Percentiles rank a stretch among this genome's conserved stretches.
Evolutionary conservation across 2,329 filamentous ascomycete species (phyloP).

Genomic region (Fusarium hainanense): DNA sequence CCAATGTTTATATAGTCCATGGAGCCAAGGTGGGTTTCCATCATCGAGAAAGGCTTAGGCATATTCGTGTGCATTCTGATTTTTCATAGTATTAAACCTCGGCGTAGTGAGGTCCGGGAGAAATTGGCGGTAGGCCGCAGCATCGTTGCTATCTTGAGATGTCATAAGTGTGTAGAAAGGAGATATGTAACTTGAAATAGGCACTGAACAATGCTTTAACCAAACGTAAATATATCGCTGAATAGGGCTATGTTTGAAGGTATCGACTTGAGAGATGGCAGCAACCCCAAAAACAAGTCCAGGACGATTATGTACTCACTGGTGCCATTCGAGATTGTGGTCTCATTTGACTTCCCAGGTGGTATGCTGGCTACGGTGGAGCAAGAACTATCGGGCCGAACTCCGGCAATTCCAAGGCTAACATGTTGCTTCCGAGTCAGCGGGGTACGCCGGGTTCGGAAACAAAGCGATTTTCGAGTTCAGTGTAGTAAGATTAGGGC

Average conservation of each 20-base stretch:
- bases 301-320: not conserved
- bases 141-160: not conserved
- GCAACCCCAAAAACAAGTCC: not conserved
- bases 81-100: slow-evolving; percentile 56
- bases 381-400: not conserved
- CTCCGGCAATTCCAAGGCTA: not conserved
- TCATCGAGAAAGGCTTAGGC: slow-evolving; percentile 54
- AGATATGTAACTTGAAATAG: not conserved
- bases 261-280: not conserved
- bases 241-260: not conserved
- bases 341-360: not conserved
- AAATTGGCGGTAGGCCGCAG: not conserved
- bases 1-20: slow-evolving; percentile 6
- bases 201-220: not conserved
- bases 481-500: not conserved
- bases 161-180: not conserved
- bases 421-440: not conserved
- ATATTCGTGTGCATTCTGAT: slow-evolving; percentile 71
- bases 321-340: not conserved
- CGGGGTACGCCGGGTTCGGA: not conserved
- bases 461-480: not conserved
- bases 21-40: slow-evolving; percentile 1
- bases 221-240: not conserved
- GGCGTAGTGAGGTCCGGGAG: not conserved
- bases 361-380: not conserved